Evolutionary conservation across 176 grass and related monocot genomes (phyloP).

Genomic region (Musa acuminata): DNA sequence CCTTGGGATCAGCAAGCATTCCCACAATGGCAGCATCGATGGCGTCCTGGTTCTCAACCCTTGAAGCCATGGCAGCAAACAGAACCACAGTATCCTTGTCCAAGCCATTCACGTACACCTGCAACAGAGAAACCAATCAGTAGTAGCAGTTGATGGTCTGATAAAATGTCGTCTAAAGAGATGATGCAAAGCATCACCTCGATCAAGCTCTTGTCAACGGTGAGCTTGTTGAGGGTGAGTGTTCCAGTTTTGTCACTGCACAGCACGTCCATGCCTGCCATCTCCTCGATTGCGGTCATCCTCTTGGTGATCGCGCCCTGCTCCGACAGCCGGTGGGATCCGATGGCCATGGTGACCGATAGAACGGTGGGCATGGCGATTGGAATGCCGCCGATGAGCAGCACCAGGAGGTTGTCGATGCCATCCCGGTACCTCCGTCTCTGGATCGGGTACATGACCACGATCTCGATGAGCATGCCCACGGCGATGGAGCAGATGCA

Average conservation of each 20-base stretch:
- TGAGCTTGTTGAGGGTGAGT: slow-evolving; percentile 21
- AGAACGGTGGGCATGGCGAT: slow-evolving; percentile 21
- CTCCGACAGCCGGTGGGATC: slow-evolving; percentile 16
- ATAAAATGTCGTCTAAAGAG: too few species aligned
- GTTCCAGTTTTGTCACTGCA: slow-evolving; percentile 21
- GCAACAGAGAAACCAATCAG: not conserved
- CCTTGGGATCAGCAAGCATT: slow-evolving; percentile 8
- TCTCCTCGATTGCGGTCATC: slow-evolving; percentile 20
- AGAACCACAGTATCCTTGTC: not conserved
- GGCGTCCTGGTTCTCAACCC: slow-evolving; percentile 14
- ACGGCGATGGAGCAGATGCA: slow-evolving; percentile 11
- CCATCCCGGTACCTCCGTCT: not conserved
- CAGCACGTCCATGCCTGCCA: slow-evolving; percentile 21
- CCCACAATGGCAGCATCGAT: slow-evolving; percentile 14
- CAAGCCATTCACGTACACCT: not conserved
- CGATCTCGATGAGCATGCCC: not conserved
- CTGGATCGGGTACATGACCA: slow-evolving; percentile 12
- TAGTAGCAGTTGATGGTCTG: too few species aligned
- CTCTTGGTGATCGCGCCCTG: slow-evolving; percentile 18
- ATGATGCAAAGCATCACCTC: not conserved
- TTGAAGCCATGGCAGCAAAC: slow-evolving; percentile 6
- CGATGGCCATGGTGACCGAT: slow-evolving; percentile 17
- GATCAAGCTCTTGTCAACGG: slow-evolving; percentile 5
- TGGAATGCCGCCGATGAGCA: slow-evolving; percentile 19
- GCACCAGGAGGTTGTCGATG: slow-evolving; percentile 15